Conservation (phyloP, 1,284 basidiomycete genomes). For the Naganishia albida region DNA sequence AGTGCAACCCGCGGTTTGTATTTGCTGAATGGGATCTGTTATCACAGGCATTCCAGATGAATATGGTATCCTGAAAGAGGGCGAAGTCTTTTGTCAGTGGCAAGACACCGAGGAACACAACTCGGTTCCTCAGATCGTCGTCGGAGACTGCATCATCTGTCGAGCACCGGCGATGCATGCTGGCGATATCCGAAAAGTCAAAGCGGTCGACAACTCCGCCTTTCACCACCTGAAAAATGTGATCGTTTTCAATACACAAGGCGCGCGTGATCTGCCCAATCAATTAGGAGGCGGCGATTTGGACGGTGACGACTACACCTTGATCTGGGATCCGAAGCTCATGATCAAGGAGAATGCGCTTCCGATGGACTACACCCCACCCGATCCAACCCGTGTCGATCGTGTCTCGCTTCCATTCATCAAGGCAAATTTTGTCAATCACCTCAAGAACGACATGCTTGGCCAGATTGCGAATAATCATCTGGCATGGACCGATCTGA, state of each 20-base stretch:
- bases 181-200: constrained; percentile 47
- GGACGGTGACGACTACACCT: constrained; percentile 52
- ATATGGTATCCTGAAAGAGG: constrained; percentile 43
- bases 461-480: constrained; percentile 52
- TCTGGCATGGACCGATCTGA: constrained; percentile 46
- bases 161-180: constrained; percentile 51
- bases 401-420: constrained; percentile 47
- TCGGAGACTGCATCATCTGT: constrained; percentile 47
- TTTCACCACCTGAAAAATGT: constrained; percentile 52
- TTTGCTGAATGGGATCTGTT: not conserved
- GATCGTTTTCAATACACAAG: constrained; percentile 50
- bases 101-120: constrained; percentile 41
- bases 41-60: constrained; percentile 41
- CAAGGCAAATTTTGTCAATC: constrained; percentile 41
- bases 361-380: constrained; percentile 51
- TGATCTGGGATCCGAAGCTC: constrained; percentile 53
- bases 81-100: constrained; percentile 53
- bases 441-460: constrained; percentile 42
- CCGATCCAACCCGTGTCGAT: constrained; percentile 41
- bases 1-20: not conserved
- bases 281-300: constrained; percentile 54
- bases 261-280: constrained; percentile 49
- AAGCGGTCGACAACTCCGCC: constrained; percentile 46
- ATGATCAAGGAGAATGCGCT: constrained; percentile 39
- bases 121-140: constrained; percentile 39